Conservation (phyloP, 108 stramenopile genomes). For the Skeletonema costatum region DNA sequence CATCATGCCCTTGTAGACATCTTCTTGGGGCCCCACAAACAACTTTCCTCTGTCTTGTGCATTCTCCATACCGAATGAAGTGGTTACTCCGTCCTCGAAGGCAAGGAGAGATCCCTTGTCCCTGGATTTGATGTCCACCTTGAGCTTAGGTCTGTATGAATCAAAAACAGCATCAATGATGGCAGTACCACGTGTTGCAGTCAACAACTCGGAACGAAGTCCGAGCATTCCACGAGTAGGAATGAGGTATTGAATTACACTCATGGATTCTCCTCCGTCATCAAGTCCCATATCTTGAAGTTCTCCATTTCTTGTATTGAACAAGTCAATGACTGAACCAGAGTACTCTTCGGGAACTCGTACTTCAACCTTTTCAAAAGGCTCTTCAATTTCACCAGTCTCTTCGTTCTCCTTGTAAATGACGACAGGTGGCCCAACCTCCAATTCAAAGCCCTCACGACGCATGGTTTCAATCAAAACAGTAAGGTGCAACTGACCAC, state of each 20-base stretch:
- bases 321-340: slow-evolving; percentile 91
- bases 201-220: slow-evolving; percentile 87
- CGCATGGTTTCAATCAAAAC: slow-evolving; percentile 99
- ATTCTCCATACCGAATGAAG: slow-evolving; percentile 91
- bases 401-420: slow-evolving; percentile 91
- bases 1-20: slow-evolving; percentile 97
- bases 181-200: slow-evolving; percentile 94
- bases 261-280: slow-evolving; percentile 79
- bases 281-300: slow-evolving; percentile 92
- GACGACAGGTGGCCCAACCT: slow-evolving; percentile 97
- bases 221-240: slow-evolving; percentile 99
- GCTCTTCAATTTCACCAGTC: slow-evolving; percentile 92
- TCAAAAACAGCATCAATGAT: slow-evolving; percentile 96
- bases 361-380: slow-evolving; percentile 95
- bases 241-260: slow-evolving; percentile 92
- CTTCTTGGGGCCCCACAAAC: slow-evolving; percentile 80
- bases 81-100: slow-evolving; percentile 89
- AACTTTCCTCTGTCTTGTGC: slow-evolving; percentile 96
- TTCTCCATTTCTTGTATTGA: slow-evolving; percentile 95
- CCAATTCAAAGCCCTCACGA: slow-evolving; percentile 99
- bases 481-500: slow-evolving; percentile 98
- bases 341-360: slow-evolving; percentile 95
- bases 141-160: slow-evolving; percentile 86
- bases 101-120: slow-evolving; percentile 97
- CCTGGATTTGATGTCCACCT: slow-evolving; percentile 86